A percentile compares a stretch with the other conserved stretches of the same genome.
Conservation (phyloP, 2,329 filamentous ascomycete species). For the Xylaria sp. region DNA sequence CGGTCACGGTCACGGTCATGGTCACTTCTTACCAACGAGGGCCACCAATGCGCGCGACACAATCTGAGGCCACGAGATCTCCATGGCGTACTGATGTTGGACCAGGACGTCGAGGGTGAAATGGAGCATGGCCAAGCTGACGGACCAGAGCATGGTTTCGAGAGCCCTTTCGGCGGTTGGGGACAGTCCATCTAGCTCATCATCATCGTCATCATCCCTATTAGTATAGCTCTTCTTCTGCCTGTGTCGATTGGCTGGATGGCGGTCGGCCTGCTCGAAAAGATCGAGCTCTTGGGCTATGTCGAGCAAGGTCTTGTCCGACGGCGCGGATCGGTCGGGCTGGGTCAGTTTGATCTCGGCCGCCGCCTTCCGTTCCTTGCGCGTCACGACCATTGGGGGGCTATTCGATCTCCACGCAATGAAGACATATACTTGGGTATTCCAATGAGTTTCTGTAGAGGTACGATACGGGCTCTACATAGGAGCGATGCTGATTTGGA, state of each 20-base stretch:
- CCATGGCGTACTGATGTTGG: slow-evolving; percentile 79
- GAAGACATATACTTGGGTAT: background rate
- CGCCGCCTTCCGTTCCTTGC: slow-evolving; percentile 59
- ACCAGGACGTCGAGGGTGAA: slow-evolving; percentile 83
- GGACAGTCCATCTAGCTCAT: slow-evolving; percentile 49
- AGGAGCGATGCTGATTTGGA: no score
- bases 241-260: slow-evolving; percentile 49
- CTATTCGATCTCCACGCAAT: background rate
- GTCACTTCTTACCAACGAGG: slow-evolving; percentile 64
- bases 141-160: slow-evolving; percentile 67
- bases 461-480: no score
- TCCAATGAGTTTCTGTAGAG: background rate
- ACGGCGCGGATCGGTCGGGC: slow-evolving; percentile 73
- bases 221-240: slow-evolving; percentile 49
- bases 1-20: background rate
- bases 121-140: slow-evolving; percentile 76
- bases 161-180: slow-evolving; percentile 63
- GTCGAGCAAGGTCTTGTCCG: slow-evolving; percentile 76
- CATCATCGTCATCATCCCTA: slow-evolving; percentile 49
- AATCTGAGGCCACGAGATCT: slow-evolving; percentile 70
- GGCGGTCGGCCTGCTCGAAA: slow-evolving; percentile 60
- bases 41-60: slow-evolving; percentile 63
- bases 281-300: slow-evolving; percentile 74
- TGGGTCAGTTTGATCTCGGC: slow-evolving; percentile 70
- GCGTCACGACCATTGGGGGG: slow-evolving; percentile 62